Conservation (phyloP, 1,284 basidiomycete species). For the Agroathelia rolfsii region DNA sequence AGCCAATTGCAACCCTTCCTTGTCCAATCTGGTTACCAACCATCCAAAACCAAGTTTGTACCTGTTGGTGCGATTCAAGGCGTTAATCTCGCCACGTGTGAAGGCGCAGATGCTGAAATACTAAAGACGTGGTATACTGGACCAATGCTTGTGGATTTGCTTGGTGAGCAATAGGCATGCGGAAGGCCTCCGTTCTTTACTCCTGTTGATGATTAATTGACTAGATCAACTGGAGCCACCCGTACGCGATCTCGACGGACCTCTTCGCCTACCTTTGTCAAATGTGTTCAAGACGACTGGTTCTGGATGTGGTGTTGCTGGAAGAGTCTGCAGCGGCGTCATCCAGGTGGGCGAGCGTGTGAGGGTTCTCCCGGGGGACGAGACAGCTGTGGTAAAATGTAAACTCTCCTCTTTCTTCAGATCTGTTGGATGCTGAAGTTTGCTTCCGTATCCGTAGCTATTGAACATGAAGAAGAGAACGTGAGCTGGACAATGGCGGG, state of each 20-base stretch:
- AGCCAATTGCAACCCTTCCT: slow-evolving; percentile 74
- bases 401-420: slow-evolving; percentile 12
- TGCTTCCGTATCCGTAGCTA: slow-evolving; percentile 41
- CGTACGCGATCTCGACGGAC: slow-evolving; percentile 62
- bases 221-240: slow-evolving; percentile 80
- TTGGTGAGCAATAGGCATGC: slow-evolving; percentile 45
- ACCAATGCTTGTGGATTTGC: slow-evolving; percentile 73
- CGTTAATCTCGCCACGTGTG: slow-evolving; percentile 65
- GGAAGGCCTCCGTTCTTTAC: slow-evolving; percentile 1
- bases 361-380: slow-evolving; percentile 86
- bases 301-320: slow-evolving; percentile 75
- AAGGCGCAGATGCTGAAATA: slow-evolving; percentile 35
- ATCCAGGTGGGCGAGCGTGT: slow-evolving; percentile 88
- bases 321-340: slow-evolving; percentile 82
- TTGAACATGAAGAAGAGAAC: slow-evolving; percentile 75
- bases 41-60: slow-evolving; percentile 73
- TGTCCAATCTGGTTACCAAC: slow-evolving; percentile 76
- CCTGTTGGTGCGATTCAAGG: slow-evolving; percentile 90
- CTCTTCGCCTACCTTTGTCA: slow-evolving; percentile 83
- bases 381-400: slow-evolving; percentile 80
- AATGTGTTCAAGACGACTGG: slow-evolving; percentile 92
- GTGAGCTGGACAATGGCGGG: slow-evolving; percentile 89
- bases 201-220: slow-evolving; percentile 3
- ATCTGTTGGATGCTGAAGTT: slow-evolving; percentile 3
- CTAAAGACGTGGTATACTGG: slow-evolving; percentile 79